Base-by-base conservation (phyloP, 2,329 filamentous ascomycete species). In the Domatiomyces catenatus region DNA sequence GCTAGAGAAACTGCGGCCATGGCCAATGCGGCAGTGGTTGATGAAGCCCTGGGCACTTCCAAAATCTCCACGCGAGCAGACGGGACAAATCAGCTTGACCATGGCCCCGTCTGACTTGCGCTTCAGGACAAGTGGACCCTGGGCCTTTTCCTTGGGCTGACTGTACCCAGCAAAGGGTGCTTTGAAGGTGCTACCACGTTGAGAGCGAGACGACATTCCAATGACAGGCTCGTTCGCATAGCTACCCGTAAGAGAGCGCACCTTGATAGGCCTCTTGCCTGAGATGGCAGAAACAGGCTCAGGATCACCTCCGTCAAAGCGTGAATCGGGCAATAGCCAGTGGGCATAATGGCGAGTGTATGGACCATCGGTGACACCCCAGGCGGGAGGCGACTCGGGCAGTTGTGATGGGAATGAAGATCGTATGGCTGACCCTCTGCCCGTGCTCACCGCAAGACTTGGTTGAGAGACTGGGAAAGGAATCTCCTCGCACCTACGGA, bases 1-100 rank as follows among this genome's bases (percentile, higher is more conserved):
- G 60, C 87, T 95, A 69, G 94, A 90, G 72, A 89, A 96, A 56
- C 93, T 88, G 52, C 86, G 78, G 64, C 84, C 85, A 69, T 98
- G 92, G 22, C 89, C 88, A 60, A 98, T 96, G 51, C 92, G 87
- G 65, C 90, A 96, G 64, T 98, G 92, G 63, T 98, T 98, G 70
- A 98, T 92, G 69, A 96, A 96, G n/a, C 92, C 92, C 67, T 96
- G 92, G 0, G 89, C 93, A 69, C 89, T 96, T 50, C 84, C 89
- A 63, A 96, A 96, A 66, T 95, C 86, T 64, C 87, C 86, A 56
- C 90, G 78, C 47, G 87, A 76, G 67, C 92, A 96, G 65, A 92
- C 84, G 52, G 85, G 69, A 71, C 92, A 98, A 56, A 94, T 83
- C 47, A 96, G 76, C 68, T 94, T 93, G 56, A 96, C 90, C 56